Conservation (phyloP, 2,329 filamentous ascomycete species). For the Mycocentrospora acerina region DNA sequence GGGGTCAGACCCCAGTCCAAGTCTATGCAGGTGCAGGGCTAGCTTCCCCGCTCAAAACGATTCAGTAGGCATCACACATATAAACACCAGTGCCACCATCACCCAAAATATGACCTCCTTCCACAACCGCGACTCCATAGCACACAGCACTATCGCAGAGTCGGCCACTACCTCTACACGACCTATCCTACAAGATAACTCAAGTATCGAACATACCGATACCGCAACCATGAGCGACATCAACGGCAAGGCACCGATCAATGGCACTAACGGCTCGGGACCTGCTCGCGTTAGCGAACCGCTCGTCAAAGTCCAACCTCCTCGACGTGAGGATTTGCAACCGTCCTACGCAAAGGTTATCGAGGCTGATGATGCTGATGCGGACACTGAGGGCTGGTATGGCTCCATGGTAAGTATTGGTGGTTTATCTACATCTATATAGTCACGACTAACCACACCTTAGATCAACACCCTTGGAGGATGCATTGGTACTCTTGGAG, state of each 20-base stretch:
- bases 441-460: slow-evolving; percentile 3
- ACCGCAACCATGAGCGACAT: slow-evolving; percentile 30
- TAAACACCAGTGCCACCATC: too few relatives aligned
- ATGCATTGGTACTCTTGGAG: slow-evolving; percentile 75
- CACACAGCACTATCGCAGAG: slow-evolving; percentile 10
- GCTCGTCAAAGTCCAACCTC: slow-evolving; percentile 69
- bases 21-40: too few relatives aligned
- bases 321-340: slow-evolving; percentile 80
- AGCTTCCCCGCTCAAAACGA: too few relatives aligned
- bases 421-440: not conserved
- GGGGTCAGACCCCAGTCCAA: too few relatives aligned
- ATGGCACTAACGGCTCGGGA: slow-evolving; percentile 16
- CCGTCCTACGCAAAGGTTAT: slow-evolving; percentile 73
- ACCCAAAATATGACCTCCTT: too few relatives aligned
- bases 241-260: slow-evolving; percentile 42
- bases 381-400: slow-evolving; percentile 81
- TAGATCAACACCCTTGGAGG: slow-evolving; percentile 72
- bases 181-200: slow-evolving; percentile 20
- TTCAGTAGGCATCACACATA: too few relatives aligned
- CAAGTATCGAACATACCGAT: slow-evolving; percentile 11
- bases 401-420: slow-evolving; percentile 61
- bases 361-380: slow-evolving; percentile 64
- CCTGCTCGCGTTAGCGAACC: slow-evolving; percentile 24
- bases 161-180: slow-evolving; percentile 29
- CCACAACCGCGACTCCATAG: too few relatives aligned